These are phyloP conservation scores for Ochetophila trinervis DNA, from an alignment of 306 rosid species.

Conservation along the genomic window DNA sequence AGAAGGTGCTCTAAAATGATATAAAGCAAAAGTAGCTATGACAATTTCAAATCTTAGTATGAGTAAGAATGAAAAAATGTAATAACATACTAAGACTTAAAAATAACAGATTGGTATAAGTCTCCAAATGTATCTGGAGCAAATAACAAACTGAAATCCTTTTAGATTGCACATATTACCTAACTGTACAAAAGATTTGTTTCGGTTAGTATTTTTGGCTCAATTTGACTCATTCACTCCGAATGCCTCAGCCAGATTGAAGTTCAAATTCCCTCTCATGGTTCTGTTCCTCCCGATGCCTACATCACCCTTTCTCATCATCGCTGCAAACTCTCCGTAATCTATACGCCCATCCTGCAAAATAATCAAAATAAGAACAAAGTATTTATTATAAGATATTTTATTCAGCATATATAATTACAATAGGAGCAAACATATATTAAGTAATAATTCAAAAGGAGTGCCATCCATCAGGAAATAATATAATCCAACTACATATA, in stretches of 20 bases:
- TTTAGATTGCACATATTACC: neutral
- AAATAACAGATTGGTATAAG: too few species aligned
- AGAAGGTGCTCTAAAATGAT: too few species aligned
- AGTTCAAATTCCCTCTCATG: constrained; percentile 63
- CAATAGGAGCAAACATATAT: neutral
- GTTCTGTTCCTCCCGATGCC: constrained; percentile 61
- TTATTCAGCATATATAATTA: neutral
- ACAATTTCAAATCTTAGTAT: too few species aligned
- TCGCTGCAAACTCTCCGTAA: constrained; percentile 77
- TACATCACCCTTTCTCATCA: constrained; percentile 78
- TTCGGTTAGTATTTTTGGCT: constrained; percentile 24
- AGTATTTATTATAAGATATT: neutral
- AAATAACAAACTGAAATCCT: too few species aligned
- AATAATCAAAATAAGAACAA: neutral
- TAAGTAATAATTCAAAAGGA: too few species aligned
- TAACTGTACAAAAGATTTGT: constrained; percentile 29
- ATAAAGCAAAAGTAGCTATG: too few species aligned
- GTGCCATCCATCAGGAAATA: too few species aligned
- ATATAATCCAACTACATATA: too few species aligned
- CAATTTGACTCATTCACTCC: constrained; percentile 48
- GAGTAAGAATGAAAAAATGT: too few species aligned
- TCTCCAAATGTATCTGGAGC: too few species aligned
- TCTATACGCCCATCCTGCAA: constrained; percentile 87
- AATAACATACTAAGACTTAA: too few species aligned
- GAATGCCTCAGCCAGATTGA: constrained; percentile 73